Evolutionary conservation across 2,329 filamentous ascomycete species (phyloP), one percentile per base, ranked within the genome.

Genomic region (Colletotrichum falcatum): DNA sequence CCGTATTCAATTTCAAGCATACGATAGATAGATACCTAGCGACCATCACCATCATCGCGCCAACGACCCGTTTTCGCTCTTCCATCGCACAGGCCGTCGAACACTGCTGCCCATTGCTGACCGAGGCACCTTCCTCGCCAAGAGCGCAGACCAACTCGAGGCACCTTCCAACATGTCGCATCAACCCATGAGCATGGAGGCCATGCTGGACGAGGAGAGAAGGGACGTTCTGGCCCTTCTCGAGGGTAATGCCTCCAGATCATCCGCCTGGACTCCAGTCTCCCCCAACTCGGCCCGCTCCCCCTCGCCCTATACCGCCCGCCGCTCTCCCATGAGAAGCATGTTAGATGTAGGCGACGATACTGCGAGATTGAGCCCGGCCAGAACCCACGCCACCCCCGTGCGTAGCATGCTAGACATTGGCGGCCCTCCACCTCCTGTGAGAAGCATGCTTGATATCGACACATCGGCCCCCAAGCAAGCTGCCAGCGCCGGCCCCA

Each of bases 131-230:
- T 37, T 20, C 46, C n/a, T 37, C 20, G 51, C 56, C 49, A 46
- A 62, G 18, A 37, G 35, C 58, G 53, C 51, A 62, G 28, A 1
- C 18, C 35, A 12, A 4, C 28, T 9, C 12, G 9, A 39, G 44
- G 51, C 51, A 14, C 20, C 37, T 9, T 59, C 28, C 77, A 75
- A 35, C 68, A 81, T 81, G 80, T 74, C 78, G 58, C 76, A 73
- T 60, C 80, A 81, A 61, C 83, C 84, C 26, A 94, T 94, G 91
- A 94, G 92, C 77, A 88, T 95, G 77, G 92, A 94, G 81, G 88
- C 91, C 59, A 89, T 91, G 74, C 85, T 94, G 73, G 92, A 94
- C 78, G 91, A 94, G 83, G 93, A 95, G 84, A 88, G 92, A 72
- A 85, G 86, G 73, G 92, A 94, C 81, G 90, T 94, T 48, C 84